Conservation (phyloP, 2,329 filamentous ascomycete genomes). For the Xylariaceae sp. region DNA sequence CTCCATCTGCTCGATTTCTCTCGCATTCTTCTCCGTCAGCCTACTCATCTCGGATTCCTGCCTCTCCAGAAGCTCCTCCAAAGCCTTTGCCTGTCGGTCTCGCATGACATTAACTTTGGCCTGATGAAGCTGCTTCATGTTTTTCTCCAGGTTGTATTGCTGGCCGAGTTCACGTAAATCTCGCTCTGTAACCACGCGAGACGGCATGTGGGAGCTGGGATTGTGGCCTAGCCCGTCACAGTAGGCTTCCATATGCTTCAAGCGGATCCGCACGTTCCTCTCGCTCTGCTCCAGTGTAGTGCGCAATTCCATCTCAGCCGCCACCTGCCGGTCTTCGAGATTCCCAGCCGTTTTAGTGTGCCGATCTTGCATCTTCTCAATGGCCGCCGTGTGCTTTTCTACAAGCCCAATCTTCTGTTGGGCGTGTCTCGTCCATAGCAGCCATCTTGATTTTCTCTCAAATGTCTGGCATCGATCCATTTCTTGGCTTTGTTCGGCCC, state of each 20-base stretch:
- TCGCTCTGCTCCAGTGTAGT: slow-evolving; percentile 55
- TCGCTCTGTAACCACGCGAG: slow-evolving; percentile 56
- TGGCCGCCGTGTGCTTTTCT: slow-evolving; percentile 47
- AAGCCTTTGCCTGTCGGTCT: slow-evolving; percentile 60
- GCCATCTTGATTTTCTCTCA: slow-evolving; percentile 45
- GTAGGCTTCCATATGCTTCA: slow-evolving; percentile 67
- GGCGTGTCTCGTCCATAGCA: slow-evolving; percentile 51
- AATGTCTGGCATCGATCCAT: slow-evolving; percentile 51
- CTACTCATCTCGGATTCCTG: slow-evolving; percentile 52
- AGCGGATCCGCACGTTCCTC: slow-evolving; percentile 53
- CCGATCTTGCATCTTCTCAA: slow-evolving; percentile 53
- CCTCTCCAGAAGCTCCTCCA: slow-evolving; percentile 56
- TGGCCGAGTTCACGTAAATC: slow-evolving; percentile 58
- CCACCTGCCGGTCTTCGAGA: slow-evolving; percentile 61
- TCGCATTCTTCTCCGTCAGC: slow-evolving; percentile 43
- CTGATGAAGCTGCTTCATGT: slow-evolving; percentile 57
- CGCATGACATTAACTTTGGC: slow-evolving; percentile 63
- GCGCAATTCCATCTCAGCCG: slow-evolving; percentile 59
- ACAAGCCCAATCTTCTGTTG: slow-evolving; percentile 45
- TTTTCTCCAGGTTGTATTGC: slow-evolving; percentile 59
- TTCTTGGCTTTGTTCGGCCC: slow-evolving; percentile 47
- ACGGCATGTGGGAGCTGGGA: slow-evolving; percentile 40
- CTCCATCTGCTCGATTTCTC: slow-evolving; percentile 49
- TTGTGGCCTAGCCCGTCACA: slow-evolving; percentile 52
- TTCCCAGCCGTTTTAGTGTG: slow-evolving; percentile 53